Evolutionary conservation across 2,329 filamentous ascomycete genomes (phyloP).

Genomic region (Aspergillus tanneri): DNA sequence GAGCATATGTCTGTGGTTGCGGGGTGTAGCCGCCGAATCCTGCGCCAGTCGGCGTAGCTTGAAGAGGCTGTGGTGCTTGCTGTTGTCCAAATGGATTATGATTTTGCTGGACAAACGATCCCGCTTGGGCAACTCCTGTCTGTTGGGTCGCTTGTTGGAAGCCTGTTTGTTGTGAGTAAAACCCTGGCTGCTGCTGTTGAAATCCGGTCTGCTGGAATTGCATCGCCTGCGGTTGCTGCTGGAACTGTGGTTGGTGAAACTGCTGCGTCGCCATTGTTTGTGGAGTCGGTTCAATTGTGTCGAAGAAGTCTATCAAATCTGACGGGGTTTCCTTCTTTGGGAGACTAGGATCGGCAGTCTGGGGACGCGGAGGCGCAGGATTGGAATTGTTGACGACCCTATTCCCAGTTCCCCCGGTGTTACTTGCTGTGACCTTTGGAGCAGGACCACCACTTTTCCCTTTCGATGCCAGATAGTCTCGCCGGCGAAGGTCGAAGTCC

Average conservation of each 20-base stretch:
- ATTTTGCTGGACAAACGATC: constrained; percentile 31
- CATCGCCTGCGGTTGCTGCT: constrained; percentile 36
- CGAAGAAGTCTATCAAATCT: constrained; percentile 92
- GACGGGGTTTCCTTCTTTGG: constrained; percentile 48
- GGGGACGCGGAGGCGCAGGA: constrained; percentile 23
- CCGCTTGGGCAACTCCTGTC: constrained; percentile 34
- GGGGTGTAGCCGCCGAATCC: constrained; percentile 80
- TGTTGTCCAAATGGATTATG: constrained; percentile 40
- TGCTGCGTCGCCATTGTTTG: constrained; percentile 59
- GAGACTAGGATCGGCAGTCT: constrained; percentile 29
- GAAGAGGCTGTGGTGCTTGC: constrained; percentile 51
- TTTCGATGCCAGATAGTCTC: constrained; percentile 87
- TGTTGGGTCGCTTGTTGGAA: constrained; percentile 41
- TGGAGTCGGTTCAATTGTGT: constrained; percentile 86
- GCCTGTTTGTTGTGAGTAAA: constrained; percentile 31
- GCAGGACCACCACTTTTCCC: constrained; percentile 58
- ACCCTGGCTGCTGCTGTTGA: constrained; percentile 23
- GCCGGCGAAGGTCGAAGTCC: constrained; percentile 89
- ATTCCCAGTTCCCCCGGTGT: constrained; percentile 14
- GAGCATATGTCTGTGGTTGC: constrained; percentile 61
- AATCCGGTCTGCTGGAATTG: constrained; percentile 39
- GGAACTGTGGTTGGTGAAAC: constrained; percentile 38
- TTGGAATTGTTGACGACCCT: constrained; percentile 31
- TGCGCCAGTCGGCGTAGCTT: constrained; percentile 66
- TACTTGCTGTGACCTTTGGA: constrained; percentile 23